Evolutionary conservation across 352 stramenopile genomes (phyloP), one percentile per base, ranked within the genome.

Genomic region (Pythium graminicola): DNA sequence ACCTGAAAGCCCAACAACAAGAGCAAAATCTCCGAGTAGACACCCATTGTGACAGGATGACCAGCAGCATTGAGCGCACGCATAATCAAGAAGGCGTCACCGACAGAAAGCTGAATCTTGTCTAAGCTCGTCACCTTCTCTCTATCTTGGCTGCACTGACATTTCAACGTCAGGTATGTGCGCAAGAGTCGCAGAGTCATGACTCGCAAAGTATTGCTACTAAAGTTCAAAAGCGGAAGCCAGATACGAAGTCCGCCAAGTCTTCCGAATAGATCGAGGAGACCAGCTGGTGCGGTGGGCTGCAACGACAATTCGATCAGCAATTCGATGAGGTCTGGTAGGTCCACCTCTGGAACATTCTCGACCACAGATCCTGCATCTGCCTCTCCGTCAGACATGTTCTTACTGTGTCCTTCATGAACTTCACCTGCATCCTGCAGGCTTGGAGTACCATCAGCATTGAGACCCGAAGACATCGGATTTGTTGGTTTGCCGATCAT

Each of bases 401-500:
- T 85, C 54, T 89, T 89, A 29, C 28, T 22, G 24, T 53, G 44
- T 6, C 41, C 54, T 55, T 56, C 70, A 26, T 64, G 50, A 4
- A 61, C 39, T 24, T 72, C 67, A 32, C 62, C 70, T 52, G 68
- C 60, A n/a, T 83, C 77, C 45, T 82, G 72, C 10, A 79, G 50
- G 4, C 54, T 62, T 6, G 73, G 72, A 6, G 73, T 82, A 29
- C 74, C 77, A 57, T 88, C 77, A 39, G 79, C 73, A 23, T 82
- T 81, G 43, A 81, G 65, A 44, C 71, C 71, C 14, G 71, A 69
- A 16, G 81, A 69, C 72, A 84, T 85, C 13, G 75, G 73, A 24
- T 85, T 84, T 27, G 78, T 86, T 27, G 79, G 72, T 40, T 93
- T 93, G 6, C 81, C 79, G 45, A 93, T 87, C 81, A 93, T 93